Percentiles rank a stretch among this genome's conserved stretches.
Conservation (phyloP, 2,329 filamentous ascomycete genomes). For the Epichloe brachyelytri region DNA sequence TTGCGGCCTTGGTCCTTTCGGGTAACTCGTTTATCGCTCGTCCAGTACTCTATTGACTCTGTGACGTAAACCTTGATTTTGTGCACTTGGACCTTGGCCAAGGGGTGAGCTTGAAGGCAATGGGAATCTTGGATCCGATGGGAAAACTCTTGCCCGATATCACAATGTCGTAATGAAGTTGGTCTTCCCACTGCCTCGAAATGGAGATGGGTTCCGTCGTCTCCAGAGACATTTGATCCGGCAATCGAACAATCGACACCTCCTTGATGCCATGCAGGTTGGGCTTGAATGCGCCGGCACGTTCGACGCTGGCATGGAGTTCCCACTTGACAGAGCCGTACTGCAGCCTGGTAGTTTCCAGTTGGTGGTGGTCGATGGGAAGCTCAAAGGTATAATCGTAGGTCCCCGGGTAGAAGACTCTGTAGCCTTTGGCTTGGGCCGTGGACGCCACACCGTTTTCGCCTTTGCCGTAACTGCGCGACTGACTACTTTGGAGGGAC, state of each 20-base stretch:
- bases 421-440: constrained; percentile 59
- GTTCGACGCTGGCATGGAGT: constrained; percentile 71
- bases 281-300: constrained; percentile 78
- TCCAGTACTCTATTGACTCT: constrained; percentile 85
- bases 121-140: constrained; percentile 74
- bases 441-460: constrained; percentile 53
- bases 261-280: constrained; percentile 76
- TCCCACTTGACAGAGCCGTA: constrained; percentile 82
- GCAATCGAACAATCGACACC: constrained; percentile 70
- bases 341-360: constrained; percentile 80
- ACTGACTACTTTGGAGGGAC: constrained; percentile 68
- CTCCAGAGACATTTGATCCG: constrained; percentile 77
- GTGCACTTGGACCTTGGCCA: constrained; percentile 89
- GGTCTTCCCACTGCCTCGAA: constrained; percentile 86
- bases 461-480: constrained; percentile 72
- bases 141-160: constrained; percentile 94
- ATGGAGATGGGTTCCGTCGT: constrained; percentile 91
- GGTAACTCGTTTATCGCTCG: constrained; percentile 71
- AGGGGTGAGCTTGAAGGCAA: constrained; percentile 88
- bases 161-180: constrained; percentile 89
- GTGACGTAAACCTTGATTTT: constrained; percentile 85
- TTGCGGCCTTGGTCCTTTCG: constrained; percentile 74
- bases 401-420: constrained; percentile 64
- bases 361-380: constrained; percentile 74
- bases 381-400: constrained; percentile 69